Percentiles rank a stretch among this genome's conserved stretches.
Evolutionary conservation across 177 flowering plant species (phyloP).

Genomic region (Vitis hybrid): DNA sequence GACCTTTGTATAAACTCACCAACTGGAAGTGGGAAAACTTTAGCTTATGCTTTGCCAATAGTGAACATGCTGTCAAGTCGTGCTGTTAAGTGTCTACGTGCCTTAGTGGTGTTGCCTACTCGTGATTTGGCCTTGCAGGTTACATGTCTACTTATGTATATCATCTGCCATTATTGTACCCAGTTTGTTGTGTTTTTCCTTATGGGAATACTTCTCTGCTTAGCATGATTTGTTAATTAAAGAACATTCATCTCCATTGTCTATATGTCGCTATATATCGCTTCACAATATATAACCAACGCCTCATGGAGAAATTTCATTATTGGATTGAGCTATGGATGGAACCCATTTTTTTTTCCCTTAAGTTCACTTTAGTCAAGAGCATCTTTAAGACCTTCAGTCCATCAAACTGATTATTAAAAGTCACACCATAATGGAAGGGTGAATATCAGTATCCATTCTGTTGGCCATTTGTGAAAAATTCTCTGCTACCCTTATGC

Average conservation of each 20-base stretch:
- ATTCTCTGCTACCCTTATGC: too few relatives aligned
- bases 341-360: too few relatives aligned
- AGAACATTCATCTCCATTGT: neutral
- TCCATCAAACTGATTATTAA: too few relatives aligned
- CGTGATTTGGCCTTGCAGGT: slow-evolving; percentile 96
- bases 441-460: too few relatives aligned
- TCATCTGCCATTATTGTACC: neutral
- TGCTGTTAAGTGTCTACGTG: slow-evolving; percentile 69
- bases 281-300: neutral
- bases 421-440: too few relatives aligned
- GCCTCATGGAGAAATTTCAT: neutral
- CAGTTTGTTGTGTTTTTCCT: neutral
- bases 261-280: neutral
- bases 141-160: neutral
- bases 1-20: slow-evolving; percentile 91
- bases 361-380: too few relatives aligned
- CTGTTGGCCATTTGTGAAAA: too few relatives aligned
- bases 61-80: slow-evolving; percentile 75
- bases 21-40: slow-evolving; percentile 91
- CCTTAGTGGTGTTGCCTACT: slow-evolving; percentile 91
- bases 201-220: neutral
- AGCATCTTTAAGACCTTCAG: too few relatives aligned
- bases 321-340: too few relatives aligned
- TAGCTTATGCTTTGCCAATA: slow-evolving; percentile 91
- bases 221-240: neutral